Conservation (phyloP, 306 rosid genomes). For the Gastrolobium bilobum region DNA sequence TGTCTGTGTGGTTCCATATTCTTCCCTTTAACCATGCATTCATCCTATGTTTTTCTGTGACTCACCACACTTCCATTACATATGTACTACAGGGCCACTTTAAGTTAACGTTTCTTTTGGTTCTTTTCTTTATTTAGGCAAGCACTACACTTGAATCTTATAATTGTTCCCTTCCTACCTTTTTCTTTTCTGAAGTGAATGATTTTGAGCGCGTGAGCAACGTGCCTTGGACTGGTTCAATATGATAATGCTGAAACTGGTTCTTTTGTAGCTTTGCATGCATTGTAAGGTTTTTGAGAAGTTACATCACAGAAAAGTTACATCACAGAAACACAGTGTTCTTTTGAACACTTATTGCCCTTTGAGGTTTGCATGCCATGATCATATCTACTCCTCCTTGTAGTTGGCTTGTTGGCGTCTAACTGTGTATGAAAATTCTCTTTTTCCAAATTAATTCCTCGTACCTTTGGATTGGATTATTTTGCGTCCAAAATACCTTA, state of each 20-base stretch:
- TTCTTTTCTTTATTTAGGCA: conserved; percentile 29
- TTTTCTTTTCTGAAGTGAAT: conserved; percentile 21
- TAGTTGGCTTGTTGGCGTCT: not conserved
- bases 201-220: conserved; percentile 9
- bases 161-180: conserved; percentile 10
- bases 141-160: not conserved
- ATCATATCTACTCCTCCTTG: conserved; percentile 11
- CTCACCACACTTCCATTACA: not conserved
- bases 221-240: conserved; percentile 22
- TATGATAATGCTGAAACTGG: not conserved
- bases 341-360: conserved; percentile 11
- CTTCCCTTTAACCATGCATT: conserved; percentile 1
- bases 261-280: conserved; percentile 26
- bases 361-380: conserved; percentile 20
- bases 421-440: not conserved
- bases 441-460: not conserved
- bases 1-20: not conserved
- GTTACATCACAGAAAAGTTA: not conserved
- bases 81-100: conserved; percentile 5
- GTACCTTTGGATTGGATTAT: not conserved
- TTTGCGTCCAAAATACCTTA: not conserved
- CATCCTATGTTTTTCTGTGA: not conserved
- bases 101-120: conserved; percentile 25
- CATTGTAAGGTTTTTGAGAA: not conserved
- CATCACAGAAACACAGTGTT: not conserved